Percentiles rank a stretch among this genome's conserved stretches.
These are phyloP conservation scores for Mortierella sp. DNA, from an alignment of 371 early-diverging fungal species.

Conservation along the genomic window DNA sequence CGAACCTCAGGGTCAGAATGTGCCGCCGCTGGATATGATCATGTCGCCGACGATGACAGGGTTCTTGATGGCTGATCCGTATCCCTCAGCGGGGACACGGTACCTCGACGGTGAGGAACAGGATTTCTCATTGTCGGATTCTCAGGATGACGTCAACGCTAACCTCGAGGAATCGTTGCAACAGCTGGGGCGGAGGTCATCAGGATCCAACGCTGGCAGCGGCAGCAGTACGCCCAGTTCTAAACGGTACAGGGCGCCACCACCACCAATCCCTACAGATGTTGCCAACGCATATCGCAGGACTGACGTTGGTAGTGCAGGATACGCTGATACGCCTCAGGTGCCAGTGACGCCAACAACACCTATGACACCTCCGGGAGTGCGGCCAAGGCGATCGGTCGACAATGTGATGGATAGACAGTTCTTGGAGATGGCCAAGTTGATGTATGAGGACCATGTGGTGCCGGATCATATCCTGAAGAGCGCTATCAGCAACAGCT, in stretches of 20 bases:
- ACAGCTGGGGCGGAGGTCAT: background rate
- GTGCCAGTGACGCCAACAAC: slow-evolving; percentile 36
- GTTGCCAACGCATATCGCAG: slow-evolving; percentile 1
- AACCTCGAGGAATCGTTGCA: background rate
- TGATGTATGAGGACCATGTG: slow-evolving; percentile 42
- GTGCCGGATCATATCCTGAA: slow-evolving; percentile 22
- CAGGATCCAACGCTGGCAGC: background rate
- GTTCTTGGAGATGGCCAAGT: slow-evolving; percentile 44
- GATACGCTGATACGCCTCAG: background rate
- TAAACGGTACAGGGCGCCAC: slow-evolving; percentile 52
- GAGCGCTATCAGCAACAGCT: background rate
- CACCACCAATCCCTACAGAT: slow-evolving; percentile 47
- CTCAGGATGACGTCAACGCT: background rate
- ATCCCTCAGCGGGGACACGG: slow-evolving; percentile 50
- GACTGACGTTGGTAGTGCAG: background rate
- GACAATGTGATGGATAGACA: slow-evolving; percentile 40
- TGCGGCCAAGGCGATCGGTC: slow-evolving; percentile 47
- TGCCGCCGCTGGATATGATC: slow-evolving; percentile 19
- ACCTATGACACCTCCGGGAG: slow-evolving; percentile 49
- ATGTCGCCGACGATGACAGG: slow-evolving; percentile 39
- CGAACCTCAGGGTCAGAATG: slow-evolving; percentile 32
- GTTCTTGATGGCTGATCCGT: slow-evolving; percentile 50
- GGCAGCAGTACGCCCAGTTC: slow-evolving; percentile 16
- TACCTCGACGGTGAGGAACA: slow-evolving; percentile 24
- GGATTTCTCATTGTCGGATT: slow-evolving; percentile 11